phyloP scores from a whole-genome alignment of 768 basidiomycete species.

The Candolleomyces aberdarensis region DNA sequence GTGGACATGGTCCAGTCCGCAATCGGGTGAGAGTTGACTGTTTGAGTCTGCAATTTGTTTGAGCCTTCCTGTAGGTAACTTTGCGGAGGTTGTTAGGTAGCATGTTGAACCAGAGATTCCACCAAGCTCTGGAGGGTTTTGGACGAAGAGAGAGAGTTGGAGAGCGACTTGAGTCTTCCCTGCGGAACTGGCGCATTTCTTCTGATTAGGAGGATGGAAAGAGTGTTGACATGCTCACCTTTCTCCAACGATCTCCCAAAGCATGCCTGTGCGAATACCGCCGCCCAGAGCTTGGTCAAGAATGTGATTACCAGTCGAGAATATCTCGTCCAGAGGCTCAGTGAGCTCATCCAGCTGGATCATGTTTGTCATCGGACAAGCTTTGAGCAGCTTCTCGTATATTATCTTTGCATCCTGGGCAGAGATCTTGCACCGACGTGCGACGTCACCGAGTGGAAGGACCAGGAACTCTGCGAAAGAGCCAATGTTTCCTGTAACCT shows the following conservation, averaged over 20 bases:
- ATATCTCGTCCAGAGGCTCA: slow-evolving; percentile 32
- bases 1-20: slow-evolving; percentile 55
- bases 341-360: neutral
- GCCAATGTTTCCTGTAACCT: neutral
- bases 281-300: slow-evolving; percentile 76
- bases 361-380: neutral
- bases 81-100: slow-evolving; percentile 73
- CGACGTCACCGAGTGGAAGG: slow-evolving; percentile 5
- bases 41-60: slow-evolving; percentile 56
- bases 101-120: slow-evolving; percentile 68
- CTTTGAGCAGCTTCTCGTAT: slow-evolving; percentile 5
- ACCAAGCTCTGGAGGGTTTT: slow-evolving; percentile 55
- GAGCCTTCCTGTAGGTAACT: slow-evolving; percentile 65
- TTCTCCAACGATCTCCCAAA: slow-evolving; percentile 90
- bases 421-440: slow-evolving; percentile 4
- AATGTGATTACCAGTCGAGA: slow-evolving; percentile 70
- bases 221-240: slow-evolving; percentile 48
- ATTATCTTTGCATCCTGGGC: slow-evolving; percentile 6
- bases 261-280: slow-evolving; percentile 71
- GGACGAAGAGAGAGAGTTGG: slow-evolving; percentile 76
- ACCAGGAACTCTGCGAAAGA: slow-evolving; percentile 6
- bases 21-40: slow-evolving; percentile 34
- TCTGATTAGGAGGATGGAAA: neutral
- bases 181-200: slow-evolving; percentile 58
- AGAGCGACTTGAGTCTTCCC: slow-evolving; percentile 94